Percentiles rank a stretch among this genome's conserved stretches.
Evolutionary conservation across 176 grass and related monocot species (phyloP).

Genomic region (Dendrocalamus sinicus): DNA sequence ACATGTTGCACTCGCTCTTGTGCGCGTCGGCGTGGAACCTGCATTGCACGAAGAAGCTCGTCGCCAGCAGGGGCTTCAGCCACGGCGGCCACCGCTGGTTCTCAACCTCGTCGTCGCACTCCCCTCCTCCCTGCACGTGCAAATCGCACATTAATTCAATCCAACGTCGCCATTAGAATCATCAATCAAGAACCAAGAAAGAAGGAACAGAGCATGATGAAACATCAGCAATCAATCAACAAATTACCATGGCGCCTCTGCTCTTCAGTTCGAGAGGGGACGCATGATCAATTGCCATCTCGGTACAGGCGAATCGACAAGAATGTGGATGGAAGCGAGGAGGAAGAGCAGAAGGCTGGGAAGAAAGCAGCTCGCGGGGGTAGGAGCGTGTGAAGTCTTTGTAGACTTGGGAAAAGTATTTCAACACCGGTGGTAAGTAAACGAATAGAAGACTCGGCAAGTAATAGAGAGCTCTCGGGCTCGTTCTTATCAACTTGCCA

Average conservation of each 20-base stretch:
- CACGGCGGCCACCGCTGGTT: slow-evolving; percentile 82
- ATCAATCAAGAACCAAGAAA: slow-evolving; percentile 14
- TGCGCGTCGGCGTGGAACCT: slow-evolving; percentile 65
- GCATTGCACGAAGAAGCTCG: slow-evolving; percentile 97
- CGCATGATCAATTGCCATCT: slow-evolving; percentile 72
- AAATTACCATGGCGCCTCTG: slow-evolving; percentile 54
- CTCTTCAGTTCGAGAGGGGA: slow-evolving; percentile 54
- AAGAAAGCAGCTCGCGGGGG: background rate
- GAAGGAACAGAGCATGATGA: background rate
- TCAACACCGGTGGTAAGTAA: background rate
- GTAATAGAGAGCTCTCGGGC: slow-evolving; percentile 19
- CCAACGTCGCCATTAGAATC: background rate
- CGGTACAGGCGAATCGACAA: background rate
- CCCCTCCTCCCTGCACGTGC: slow-evolving; percentile 28
- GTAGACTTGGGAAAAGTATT: slow-evolving; percentile 46
- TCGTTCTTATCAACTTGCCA: slow-evolving; percentile 58
- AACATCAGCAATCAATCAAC: background rate
- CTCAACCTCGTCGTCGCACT: slow-evolving; percentile 40
- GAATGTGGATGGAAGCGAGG: slow-evolving; percentile 17
- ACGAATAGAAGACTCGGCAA: slow-evolving; percentile 11
- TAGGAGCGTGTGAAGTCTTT: slow-evolving; percentile 43
- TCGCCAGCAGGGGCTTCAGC: slow-evolving; percentile 82
- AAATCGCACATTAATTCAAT: slow-evolving; percentile 6
- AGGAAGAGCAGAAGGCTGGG: slow-evolving; percentile 14
- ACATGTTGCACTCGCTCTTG: slow-evolving; percentile 99